Evolutionary conservation across 768 basidiomycete species (phyloP), one percentile per base, ranked within the genome.

Genomic region (Hericium erinaceus): DNA sequence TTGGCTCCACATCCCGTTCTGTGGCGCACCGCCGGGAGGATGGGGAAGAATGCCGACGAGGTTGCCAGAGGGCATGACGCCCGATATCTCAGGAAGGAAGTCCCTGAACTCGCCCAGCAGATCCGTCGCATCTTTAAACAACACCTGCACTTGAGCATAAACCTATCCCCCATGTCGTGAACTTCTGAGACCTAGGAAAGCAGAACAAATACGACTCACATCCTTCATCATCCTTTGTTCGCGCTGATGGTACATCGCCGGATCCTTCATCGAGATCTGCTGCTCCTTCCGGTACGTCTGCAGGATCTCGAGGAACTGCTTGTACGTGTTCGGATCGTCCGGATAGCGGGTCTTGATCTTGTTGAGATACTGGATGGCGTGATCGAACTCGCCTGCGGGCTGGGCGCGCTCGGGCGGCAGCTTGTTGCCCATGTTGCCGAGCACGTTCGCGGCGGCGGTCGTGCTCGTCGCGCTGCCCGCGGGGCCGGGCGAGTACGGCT

Each of bases 301-400:
- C 60, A 93, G 72, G 50, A 93, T 89, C 73, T 93, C 91, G 64
- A 93, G 73, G 66, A 93, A 93, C 66, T 89, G 85, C 70, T 92
- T 92, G 73, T 93, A 93, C 20, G 62, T 63, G 65, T 93, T 92
- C n/a, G 88, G 84, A 59, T 97, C 93, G 62, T 88, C 84, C 11
- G 82, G 73, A 70, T 87, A 98, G 20, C 94, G 85, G 16, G 84
- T 85, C 74, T 98, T 98, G 77, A 99, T 98, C 77, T 95, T 95
- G 80, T 97, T 98, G 65, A 99, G 85, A 70, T 95, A 99, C 65
- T 92, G 85, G 61, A 98, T 98, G 13, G 97, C 97, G 65, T 95
- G 87, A 69, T 89, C 87, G 74, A 93, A 97, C 67, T 98, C 87
- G 59, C 77, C 80, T 11, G 77, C 69, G 12, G 80, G 76, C 15